phyloP scores from a whole-genome alignment of 2,329 filamentous ascomycete species.

The Akanthomyces dipterigenus region DNA sequence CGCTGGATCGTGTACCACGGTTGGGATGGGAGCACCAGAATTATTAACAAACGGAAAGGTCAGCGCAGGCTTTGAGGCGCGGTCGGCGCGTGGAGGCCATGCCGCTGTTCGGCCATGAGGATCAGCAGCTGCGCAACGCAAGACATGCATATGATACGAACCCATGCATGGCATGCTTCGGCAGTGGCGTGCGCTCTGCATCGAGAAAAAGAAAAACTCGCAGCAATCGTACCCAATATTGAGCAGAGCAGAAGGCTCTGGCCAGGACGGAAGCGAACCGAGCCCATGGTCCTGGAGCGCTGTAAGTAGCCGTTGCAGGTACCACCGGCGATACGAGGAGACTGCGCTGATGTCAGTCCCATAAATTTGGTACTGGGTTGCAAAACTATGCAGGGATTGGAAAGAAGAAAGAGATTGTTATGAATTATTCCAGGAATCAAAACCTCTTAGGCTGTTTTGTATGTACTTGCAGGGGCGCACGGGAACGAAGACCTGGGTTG shows the following conservation, averaged over 20 bases:
- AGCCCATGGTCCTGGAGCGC: neutral
- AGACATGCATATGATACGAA: neutral
- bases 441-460: too few species aligned
- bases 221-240: neutral
- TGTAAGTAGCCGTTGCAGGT: neutral
- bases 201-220: neutral
- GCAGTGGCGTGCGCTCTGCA: neutral
- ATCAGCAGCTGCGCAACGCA: neutral
- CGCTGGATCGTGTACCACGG: neutral
- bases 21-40: neutral
- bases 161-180: neutral
- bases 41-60: neutral
- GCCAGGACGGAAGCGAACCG: neutral
- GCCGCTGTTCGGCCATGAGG: neutral
- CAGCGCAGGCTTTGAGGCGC: neutral
- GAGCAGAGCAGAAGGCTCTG: neutral
- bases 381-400: too few species aligned
- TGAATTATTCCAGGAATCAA: too few species aligned
- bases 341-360: neutral
- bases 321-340: constrained; percentile 1
- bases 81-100: neutral
- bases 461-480: neutral
- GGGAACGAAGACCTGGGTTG: neutral
- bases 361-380: neutral
- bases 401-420: neutral